phyloP scores from a whole-genome alignment of 441 rosid species.

The Corymbia calophylla region DNA sequence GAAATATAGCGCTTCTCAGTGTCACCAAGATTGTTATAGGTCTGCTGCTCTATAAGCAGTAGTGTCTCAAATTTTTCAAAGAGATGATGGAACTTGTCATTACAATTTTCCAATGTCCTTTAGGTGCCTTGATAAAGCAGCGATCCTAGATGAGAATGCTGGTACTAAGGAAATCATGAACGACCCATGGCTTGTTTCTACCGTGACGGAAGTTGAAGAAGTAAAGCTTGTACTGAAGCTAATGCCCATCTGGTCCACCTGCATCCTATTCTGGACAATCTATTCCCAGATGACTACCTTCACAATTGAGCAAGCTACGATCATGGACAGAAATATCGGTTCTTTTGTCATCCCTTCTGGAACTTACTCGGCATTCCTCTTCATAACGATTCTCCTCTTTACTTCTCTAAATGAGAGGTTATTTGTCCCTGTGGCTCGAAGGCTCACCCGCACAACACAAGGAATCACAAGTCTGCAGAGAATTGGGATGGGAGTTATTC shows the following conservation, averaged over 20 bases:
- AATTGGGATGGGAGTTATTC: constrained; percentile 67
- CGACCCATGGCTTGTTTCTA: constrained; percentile 56
- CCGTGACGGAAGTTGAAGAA: constrained; percentile 78
- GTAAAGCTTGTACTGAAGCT: constrained; percentile 70
- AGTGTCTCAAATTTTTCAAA: neutral
- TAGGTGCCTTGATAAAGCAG: constrained; percentile 83
- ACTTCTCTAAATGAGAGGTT: constrained; percentile 77
- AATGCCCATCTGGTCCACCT: constrained; percentile 82
- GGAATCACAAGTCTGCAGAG: constrained; percentile 84
- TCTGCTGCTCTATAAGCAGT: neutral
- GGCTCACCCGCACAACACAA: constrained; percentile 44
- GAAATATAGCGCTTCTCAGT: neutral
- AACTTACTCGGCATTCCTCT: constrained; percentile 53
- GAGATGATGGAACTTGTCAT: neutral
- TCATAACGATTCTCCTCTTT: constrained; percentile 63
- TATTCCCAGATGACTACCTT: constrained; percentile 94
- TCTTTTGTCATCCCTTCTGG: constrained; percentile 56
- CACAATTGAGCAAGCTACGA: constrained; percentile 72
- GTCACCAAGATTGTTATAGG: neutral
- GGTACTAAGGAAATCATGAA: constrained; percentile 12
- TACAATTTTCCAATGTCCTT: neutral
- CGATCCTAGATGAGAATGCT: constrained; percentile 26
- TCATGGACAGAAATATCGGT: constrained; percentile 59
- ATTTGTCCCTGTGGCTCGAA: constrained; percentile 56
- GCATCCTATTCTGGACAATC: constrained; percentile 81